Base-by-base conservation (phyloP, 2,329 filamentous ascomycete species). In the Clonostachys solani region DNA sequence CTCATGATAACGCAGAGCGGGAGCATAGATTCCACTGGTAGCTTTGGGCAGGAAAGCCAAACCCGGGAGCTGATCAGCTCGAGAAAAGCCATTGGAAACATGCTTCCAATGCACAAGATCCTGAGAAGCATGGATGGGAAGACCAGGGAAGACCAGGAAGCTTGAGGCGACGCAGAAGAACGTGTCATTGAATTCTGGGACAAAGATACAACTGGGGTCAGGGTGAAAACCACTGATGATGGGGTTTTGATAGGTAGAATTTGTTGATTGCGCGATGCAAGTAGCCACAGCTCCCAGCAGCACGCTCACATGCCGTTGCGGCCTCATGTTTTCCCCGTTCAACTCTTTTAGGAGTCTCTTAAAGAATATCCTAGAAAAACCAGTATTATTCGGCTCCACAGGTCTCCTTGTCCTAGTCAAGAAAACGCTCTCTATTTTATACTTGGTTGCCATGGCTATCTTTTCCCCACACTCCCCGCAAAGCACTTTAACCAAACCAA, bases 141-240 rank as follows among this genome's bases (percentile, higher is more conserved):
- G 60, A 2, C 75, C 75, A 0, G 76, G 76, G 51, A 78, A 79
- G 5, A 65, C 60, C 35, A 73, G 68, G 52, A 79, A 80, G 7
- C 71, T 77, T 1, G 75, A 78, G 0, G 72, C 73, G 3, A 67
- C 70, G 52, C 73, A 77, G 57, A 75, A 78, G 55, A 77, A 77
- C 5, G 68, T 77, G 33, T 68, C 62, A 46, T 72, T 52, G 10
- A 57, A 52, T 15, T 70, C 58, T 9, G 58, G 53, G 12, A 75
- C 60, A 45, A 67, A 66, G 33, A 68, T 58, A 44, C 71, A 73
- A 19, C 63, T 69, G 1, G 74, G 74, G 54, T 78, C 74, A 0
- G 73, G 68, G 52, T 75, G 67, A 57, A 69, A 77, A 7, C 75
- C 74, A n/a, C 71, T 68, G 5, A 78, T 57, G 7, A 77, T 66